Evolutionary conservation across 768 basidiomycete genomes (phyloP).

Genomic region (Strobilomyces echinocephalus): DNA sequence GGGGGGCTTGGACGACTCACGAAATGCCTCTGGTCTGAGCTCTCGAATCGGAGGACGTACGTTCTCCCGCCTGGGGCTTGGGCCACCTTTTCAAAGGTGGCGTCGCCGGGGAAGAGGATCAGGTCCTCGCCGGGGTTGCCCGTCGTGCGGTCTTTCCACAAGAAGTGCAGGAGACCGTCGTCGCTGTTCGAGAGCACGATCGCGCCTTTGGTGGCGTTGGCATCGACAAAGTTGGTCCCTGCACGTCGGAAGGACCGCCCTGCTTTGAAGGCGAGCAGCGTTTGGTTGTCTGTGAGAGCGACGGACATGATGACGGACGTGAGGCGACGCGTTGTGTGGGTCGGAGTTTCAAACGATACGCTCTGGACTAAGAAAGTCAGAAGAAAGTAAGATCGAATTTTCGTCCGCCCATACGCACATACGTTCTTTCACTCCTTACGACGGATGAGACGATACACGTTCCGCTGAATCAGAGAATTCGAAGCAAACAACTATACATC

Average conservation of each 20-base stretch:
- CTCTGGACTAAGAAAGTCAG: too few species aligned
- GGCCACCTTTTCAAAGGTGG: slow-evolving; percentile 69
- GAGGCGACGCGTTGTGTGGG: slow-evolving; percentile 11
- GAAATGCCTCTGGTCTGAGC: slow-evolving; percentile 85
- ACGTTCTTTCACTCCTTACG: too few species aligned
- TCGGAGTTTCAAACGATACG: slow-evolving; percentile 22
- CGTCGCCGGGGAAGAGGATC: slow-evolving; percentile 84
- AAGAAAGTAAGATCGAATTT: too few species aligned
- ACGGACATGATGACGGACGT: slow-evolving; percentile 20
- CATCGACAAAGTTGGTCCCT: slow-evolving; percentile 63
- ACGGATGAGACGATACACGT: too few species aligned
- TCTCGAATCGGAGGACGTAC: slow-evolving; percentile 88
- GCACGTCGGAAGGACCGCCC: slow-evolving; percentile 71
- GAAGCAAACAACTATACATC: too few species aligned
- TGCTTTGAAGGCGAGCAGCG: slow-evolving; percentile 54
- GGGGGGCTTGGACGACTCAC: slow-evolving; percentile 42
- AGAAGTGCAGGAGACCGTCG: slow-evolving; percentile 72
- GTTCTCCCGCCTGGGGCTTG: slow-evolving; percentile 65
- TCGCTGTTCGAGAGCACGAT: slow-evolving; percentile 64
- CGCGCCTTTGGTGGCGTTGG: slow-evolving; percentile 67
- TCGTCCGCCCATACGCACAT: too few species aligned
- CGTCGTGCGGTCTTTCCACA: slow-evolving; percentile 72
- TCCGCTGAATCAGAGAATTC: too few species aligned
- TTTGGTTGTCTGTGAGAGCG: slow-evolving; percentile 26
- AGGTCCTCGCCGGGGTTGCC: slow-evolving; percentile 69